These are phyloP conservation scores for Fragosphaeria purpurea DNA, from an alignment of 2,329 filamentous ascomycete species.

Conservation along the genomic window DNA sequence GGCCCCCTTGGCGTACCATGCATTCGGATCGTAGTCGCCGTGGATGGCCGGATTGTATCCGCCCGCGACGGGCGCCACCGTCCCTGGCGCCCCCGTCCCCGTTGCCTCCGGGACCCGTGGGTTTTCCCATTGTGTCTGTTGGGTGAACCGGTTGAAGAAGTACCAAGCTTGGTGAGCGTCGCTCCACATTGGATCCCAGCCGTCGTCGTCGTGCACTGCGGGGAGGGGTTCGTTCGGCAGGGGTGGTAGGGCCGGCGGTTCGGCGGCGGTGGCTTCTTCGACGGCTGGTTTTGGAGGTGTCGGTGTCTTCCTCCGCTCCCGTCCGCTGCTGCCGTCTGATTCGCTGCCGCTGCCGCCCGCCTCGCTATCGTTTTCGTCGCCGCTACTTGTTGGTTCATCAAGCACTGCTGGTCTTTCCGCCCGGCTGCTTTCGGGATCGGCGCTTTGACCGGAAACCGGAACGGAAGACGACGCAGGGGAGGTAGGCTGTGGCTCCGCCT, in stretches of 20 bases:
- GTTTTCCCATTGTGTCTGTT: constrained; percentile 72
- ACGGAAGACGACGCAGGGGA: no score
- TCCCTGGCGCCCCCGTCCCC: constrained; percentile 18
- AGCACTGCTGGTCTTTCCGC: no score
- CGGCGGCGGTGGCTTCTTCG: background rate
- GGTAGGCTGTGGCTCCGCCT: no score
- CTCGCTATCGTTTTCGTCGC: no score
- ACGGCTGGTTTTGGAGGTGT: background rate
- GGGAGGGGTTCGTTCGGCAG: constrained; percentile 31
- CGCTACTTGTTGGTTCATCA: no score
- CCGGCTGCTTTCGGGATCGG: no score
- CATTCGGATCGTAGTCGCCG: constrained; percentile 89
- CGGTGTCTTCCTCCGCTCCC: no score
- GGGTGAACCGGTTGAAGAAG: constrained; percentile 73
- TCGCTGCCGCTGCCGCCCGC: no score
- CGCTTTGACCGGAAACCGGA: no score
- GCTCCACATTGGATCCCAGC: constrained; percentile 77
- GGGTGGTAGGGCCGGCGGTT: constrained; percentile 19
- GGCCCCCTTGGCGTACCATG: constrained; percentile 69
- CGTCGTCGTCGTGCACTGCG: constrained; percentile 45
- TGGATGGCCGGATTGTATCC: constrained; percentile 96
- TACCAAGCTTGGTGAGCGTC: constrained; percentile 58
- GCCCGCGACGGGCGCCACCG: constrained; percentile 26
- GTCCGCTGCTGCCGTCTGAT: no score
- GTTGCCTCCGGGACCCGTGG: constrained; percentile 53